Percentiles rank a stretch among this genome's conserved stretches.
Conservation (phyloP, 139 green algal genomes). For the Chlamydomonas schloesseri region DNA sequence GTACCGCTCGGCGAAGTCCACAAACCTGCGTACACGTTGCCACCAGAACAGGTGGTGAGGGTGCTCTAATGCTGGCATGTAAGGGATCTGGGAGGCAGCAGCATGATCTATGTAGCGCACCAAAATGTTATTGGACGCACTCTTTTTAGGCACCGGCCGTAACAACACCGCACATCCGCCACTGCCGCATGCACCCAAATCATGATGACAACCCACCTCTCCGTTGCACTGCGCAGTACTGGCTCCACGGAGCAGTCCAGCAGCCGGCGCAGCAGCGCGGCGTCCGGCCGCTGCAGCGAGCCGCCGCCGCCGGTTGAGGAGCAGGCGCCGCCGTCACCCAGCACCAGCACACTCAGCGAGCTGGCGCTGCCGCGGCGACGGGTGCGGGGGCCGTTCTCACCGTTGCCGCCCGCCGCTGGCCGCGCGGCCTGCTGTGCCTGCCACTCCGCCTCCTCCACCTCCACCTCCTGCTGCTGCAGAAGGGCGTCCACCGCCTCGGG, state of each 20-base stretch:
- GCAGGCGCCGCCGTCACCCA: neutral
- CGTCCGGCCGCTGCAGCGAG: neutral
- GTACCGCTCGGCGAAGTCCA: conserved; percentile 4
- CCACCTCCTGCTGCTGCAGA: neutral
- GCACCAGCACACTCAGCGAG: neutral
- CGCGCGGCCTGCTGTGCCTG: neutral
- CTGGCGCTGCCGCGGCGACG: neutral
- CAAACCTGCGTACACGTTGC: too few species aligned
- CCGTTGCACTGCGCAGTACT: neutral
- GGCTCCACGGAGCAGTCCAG: neutral
- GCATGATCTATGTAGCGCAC: too few species aligned
- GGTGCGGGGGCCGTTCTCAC: neutral
- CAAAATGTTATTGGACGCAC: too few species aligned
- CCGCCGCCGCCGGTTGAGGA: neutral
- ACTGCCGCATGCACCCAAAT: too few species aligned
- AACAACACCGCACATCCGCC: too few species aligned
- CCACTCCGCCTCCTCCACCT: neutral
- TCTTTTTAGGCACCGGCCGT: too few species aligned
- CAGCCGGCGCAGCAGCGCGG: conserved; percentile 1
- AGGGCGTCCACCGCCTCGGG: neutral
- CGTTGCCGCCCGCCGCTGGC: neutral
- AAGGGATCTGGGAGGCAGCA: too few species aligned
- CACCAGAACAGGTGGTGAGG: too few species aligned
- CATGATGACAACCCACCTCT: neutral
- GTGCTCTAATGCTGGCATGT: too few species aligned